A percentile compares a stretch with the other conserved stretches of the same genome.
Conservation (phyloP, 2,329 filamentous ascomycete genomes). For the Rhinocladiella similis region DNA sequence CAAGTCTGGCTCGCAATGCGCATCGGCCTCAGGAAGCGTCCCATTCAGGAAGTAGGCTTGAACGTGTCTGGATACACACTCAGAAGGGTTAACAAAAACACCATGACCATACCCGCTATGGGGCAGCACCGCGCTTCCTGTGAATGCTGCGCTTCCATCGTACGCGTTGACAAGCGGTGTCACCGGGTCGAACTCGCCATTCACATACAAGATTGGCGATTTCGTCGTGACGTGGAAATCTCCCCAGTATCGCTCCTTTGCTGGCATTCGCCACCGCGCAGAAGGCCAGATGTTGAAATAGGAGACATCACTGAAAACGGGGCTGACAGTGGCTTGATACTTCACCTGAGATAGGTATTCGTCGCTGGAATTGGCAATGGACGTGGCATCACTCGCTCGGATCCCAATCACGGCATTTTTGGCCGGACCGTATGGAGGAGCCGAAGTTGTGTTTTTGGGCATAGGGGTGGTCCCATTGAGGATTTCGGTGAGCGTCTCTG, state of each 20-base stretch:
- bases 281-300: slow-evolving; percentile 11
- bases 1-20: too few species aligned
- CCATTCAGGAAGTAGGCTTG: too few species aligned
- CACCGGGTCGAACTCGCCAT: slow-evolving; percentile 29
- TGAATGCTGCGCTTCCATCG: slow-evolving; percentile 29
- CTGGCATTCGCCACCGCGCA: slow-evolving; percentile 26
- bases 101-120: slow-evolving; percentile 14
- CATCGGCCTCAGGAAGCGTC: too few species aligned
- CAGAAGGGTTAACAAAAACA: neutral
- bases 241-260: slow-evolving; percentile 29
- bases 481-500: too few species aligned
- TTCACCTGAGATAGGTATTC: neutral
- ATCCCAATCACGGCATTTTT: too few species aligned
- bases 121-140: slow-evolving; percentile 30
- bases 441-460: too few species aligned
- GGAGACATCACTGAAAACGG: neutral
- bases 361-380: neutral
- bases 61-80: neutral
- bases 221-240: slow-evolving; percentile 29
- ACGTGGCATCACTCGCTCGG: too few species aligned
- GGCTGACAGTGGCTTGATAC: too few species aligned
- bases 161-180: slow-evolving; percentile 30
- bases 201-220: slow-evolving; percentile 31
- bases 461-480: too few species aligned
- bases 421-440: too few species aligned